These are phyloP conservation scores for Dipteronia sinensis DNA, from an alignment of 345 rosid species.

Conservation along the genomic window DNA sequence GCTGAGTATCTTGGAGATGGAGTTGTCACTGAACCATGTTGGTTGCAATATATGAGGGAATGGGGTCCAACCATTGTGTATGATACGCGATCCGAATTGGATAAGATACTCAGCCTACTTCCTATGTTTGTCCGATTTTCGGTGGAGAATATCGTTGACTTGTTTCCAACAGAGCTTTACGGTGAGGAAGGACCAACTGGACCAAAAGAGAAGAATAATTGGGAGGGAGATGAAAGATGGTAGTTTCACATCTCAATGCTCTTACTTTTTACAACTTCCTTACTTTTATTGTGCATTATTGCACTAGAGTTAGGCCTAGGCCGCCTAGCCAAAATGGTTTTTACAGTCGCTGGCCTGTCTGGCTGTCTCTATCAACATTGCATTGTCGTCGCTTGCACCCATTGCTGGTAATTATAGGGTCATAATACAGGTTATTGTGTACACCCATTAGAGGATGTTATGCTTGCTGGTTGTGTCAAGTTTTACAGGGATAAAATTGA, in stretches of 20 bases:
- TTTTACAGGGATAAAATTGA: background rate
- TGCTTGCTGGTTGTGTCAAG: background rate
- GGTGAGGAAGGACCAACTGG: conserved; percentile 99
- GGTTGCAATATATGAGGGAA: conserved; percentile 94
- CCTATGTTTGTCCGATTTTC: conserved; percentile 78
- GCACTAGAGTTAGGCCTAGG: no score
- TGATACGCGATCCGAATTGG: conserved; percentile 74
- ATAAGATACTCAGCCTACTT: conserved; percentile 64
- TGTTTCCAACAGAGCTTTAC: conserved; percentile 84
- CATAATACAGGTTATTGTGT: background rate
- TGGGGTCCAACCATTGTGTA: conserved; percentile 90
- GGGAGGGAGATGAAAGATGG: conserved; percentile 83
- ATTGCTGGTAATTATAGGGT: background rate
- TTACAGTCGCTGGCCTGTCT: background rate
- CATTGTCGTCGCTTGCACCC: background rate
- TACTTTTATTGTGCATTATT: no score
- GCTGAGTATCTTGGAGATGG: conserved; percentile 77
- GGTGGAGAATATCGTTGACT: conserved; percentile 67
- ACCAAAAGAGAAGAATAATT: conserved; percentile 88
- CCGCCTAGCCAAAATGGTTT: conserved; percentile 2
- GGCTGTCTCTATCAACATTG: background rate
- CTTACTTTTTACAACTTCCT: background rate
- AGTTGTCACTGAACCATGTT: conserved; percentile 63
- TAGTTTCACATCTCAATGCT: conserved; percentile 13
- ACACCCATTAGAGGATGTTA: background rate